A percentile compares a stretch with the other conserved stretches of the same genome.
Evolutionary conservation across 2,329 filamentous ascomycete species (phyloP).

Genomic region (Colletotrichum viniferum): DNA sequence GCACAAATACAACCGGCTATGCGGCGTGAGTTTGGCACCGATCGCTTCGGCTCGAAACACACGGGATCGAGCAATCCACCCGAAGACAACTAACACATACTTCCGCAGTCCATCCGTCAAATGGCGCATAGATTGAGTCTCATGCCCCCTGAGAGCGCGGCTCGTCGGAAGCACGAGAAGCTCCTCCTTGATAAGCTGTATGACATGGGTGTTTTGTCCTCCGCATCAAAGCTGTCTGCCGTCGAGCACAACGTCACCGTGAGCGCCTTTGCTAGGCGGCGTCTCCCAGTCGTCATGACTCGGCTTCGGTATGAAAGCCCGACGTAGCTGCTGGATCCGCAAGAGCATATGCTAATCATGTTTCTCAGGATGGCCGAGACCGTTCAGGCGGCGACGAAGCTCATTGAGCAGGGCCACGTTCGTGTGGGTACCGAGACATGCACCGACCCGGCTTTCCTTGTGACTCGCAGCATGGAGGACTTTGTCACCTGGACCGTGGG

Average conservation of each 20-base stretch:
- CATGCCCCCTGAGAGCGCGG: slow-evolving; percentile 78
- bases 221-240: slow-evolving; percentile 76
- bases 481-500: slow-evolving; percentile 96
- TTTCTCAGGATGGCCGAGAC: slow-evolving; percentile 79
- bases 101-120: slow-evolving; percentile 75
- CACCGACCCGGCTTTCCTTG: slow-evolving; percentile 87
- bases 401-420: slow-evolving; percentile 94
- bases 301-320: slow-evolving; percentile 58
- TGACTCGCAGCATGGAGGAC: slow-evolving; percentile 90
- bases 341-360: not conserved
- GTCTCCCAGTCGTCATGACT: slow-evolving; percentile 91
- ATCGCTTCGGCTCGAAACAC: not conserved
- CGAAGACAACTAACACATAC: slow-evolving; percentile 24
- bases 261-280: slow-evolving; percentile 81
- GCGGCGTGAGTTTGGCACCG: slow-evolving; percentile 58
- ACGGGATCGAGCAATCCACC: not conserved
- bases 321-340: not conserved
- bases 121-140: slow-evolving; percentile 87
- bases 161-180: slow-evolving; percentile 83
- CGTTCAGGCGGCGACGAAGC: slow-evolving; percentile 80
- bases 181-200: slow-evolving; percentile 90
- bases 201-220: slow-evolving; percentile 85
- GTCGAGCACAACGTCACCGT: slow-evolving; percentile 92
- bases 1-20: slow-evolving; percentile 67
- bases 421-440: slow-evolving; percentile 89